These are phyloP conservation scores for Phytopythium sindhum DNA, from an alignment of 352 stramenopile genomes.

Conservation along the genomic window DNA sequence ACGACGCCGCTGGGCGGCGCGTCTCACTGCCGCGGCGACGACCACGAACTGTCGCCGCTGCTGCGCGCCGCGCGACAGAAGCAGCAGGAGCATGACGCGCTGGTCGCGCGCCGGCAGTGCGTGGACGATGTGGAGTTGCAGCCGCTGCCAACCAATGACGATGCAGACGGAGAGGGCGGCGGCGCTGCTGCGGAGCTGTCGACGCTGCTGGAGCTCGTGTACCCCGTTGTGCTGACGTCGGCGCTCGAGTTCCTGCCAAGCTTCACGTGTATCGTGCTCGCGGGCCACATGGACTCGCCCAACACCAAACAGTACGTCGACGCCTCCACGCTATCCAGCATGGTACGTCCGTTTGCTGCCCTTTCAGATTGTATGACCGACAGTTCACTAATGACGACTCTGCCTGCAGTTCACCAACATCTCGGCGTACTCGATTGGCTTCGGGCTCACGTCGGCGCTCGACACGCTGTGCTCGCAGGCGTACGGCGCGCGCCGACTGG, in stretches of 20 bases:
- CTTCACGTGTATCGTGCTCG: slow-evolving; percentile 51
- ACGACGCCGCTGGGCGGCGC: too few relatives aligned
- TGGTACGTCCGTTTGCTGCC: slow-evolving; percentile 21
- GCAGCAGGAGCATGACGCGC: slow-evolving; percentile 10
- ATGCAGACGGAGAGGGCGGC: slow-evolving; percentile 16
- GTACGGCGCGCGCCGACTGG: slow-evolving; percentile 47
- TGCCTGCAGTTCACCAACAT: slow-evolving; percentile 61
- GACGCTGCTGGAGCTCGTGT: slow-evolving; percentile 41
- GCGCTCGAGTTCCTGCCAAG: slow-evolving; percentile 40
- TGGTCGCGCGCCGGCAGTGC: slow-evolving; percentile 12
- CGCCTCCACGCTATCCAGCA: slow-evolving; percentile 44
- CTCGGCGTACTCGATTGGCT: slow-evolving; percentile 52
- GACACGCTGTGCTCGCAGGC: slow-evolving; percentile 78
- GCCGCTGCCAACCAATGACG: neutral
- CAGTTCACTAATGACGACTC: neutral
- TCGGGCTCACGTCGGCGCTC: slow-evolving; percentile 63
- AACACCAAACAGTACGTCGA: slow-evolving; percentile 57
- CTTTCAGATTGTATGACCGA: neutral
- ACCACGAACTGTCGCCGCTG: too few relatives aligned
- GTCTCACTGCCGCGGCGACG: too few relatives aligned
- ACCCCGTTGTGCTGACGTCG: slow-evolving; percentile 45
- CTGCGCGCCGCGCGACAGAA: neutral
- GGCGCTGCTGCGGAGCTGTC: slow-evolving; percentile 22
- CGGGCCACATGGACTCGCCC: slow-evolving; percentile 58
- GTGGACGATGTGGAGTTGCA: slow-evolving; percentile 1